A percentile compares a stretch with the other conserved stretches of the same genome.
Evolutionary conservation across 257 asterid genomes (phyloP).

Genomic region (Lithospermum erythrorhizon): DNA sequence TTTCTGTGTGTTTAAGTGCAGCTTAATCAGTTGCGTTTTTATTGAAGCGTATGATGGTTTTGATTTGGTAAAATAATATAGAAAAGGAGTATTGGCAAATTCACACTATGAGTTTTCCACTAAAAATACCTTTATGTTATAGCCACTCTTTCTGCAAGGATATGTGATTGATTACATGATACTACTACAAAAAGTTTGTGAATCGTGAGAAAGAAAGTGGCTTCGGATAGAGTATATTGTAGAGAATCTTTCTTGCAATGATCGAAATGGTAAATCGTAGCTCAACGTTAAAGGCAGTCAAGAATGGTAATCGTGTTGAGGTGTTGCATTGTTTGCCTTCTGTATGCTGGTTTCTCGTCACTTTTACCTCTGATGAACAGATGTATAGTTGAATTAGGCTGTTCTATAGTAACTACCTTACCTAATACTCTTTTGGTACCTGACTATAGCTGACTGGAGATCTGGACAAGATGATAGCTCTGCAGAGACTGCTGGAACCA

Average conservation of each 20-base stretch:
- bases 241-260: background rate
- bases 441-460: constrained; percentile 72
- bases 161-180: background rate
- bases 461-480: constrained; percentile 87
- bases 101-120: background rate
- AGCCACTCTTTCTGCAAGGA: background rate
- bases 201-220: background rate
- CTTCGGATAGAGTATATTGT: background rate
- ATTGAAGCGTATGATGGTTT: background rate
- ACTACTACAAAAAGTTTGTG: background rate
- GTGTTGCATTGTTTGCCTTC: background rate
- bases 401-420: background rate
- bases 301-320: background rate
- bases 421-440: background rate
- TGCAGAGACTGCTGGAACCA: constrained; percentile 88
- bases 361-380: background rate
- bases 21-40: background rate
- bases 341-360: background rate
- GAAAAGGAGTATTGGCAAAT: background rate
- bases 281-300: no score
- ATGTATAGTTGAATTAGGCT: background rate
- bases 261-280: no score
- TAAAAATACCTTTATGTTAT: no score
- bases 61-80: background rate
- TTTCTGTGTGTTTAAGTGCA: background rate